phyloP scores from a whole-genome alignment of 176 grass and related monocot species.

The Eragrostis curvula region DNA sequence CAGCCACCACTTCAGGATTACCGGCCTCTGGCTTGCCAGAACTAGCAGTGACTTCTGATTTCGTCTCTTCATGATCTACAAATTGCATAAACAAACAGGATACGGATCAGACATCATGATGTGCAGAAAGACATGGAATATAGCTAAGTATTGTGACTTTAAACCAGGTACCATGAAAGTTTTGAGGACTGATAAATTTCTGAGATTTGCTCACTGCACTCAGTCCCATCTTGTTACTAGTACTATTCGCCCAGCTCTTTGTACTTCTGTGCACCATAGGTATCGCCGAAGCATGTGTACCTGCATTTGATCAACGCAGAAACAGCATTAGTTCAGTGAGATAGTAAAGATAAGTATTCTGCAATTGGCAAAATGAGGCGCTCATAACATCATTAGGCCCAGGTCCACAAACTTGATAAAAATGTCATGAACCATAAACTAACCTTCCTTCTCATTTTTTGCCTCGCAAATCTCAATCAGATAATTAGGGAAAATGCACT shows the following conservation, averaged over 20 bases:
- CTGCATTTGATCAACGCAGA: constrained; percentile 13
- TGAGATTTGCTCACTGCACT: constrained; percentile 32
- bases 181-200: constrained; percentile 38
- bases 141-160: neutral
- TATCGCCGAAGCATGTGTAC: constrained; percentile 2
- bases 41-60: constrained; percentile 35
- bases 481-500: constrained; percentile 61
- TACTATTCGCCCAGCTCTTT: constrained; percentile 3
- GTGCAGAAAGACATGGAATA: neutral
- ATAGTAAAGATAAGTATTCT: constrained; percentile 8
- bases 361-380: neutral
- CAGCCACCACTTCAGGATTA: constrained; percentile 29
- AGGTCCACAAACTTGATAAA: neutral
- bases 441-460: constrained; percentile 48
- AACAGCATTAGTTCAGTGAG: constrained; percentile 19
- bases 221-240: constrained; percentile 27
- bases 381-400: neutral
- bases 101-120: neutral
- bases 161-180: constrained; percentile 30
- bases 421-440: constrained; percentile 17
- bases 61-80: constrained; percentile 25
- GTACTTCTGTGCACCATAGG: neutral
- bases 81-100: constrained; percentile 29
- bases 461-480: constrained; percentile 59
- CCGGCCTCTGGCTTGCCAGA: constrained; percentile 8